These are phyloP conservation scores for Dendrocalamus latiflorus DNA, from an alignment of 202 grass and related monocot genomes.

Conservation along the genomic window DNA sequence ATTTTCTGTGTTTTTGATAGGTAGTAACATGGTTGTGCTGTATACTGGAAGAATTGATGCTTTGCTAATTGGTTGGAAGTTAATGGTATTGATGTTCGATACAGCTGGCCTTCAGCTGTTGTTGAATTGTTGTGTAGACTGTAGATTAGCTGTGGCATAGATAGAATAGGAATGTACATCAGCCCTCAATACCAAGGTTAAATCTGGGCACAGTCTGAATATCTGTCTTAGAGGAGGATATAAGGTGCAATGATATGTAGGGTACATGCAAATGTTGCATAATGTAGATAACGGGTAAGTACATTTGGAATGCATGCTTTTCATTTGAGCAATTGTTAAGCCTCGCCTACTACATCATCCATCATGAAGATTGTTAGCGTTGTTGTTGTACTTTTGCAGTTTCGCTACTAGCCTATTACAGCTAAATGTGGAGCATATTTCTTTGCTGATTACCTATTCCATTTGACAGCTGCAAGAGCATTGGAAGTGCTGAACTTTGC, in stretches of 20 bases:
- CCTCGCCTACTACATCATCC: background rate
- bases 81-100: background rate
- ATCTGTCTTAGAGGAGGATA: background rate
- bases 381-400: background rate
- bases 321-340: background rate
- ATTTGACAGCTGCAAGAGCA: constrained; percentile 70
- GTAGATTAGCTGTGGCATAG: background rate
- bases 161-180: background rate
- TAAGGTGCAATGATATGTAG: background rate
- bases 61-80: background rate
- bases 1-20: background rate
- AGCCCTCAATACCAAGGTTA: background rate
- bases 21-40: background rate
- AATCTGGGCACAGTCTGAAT: background rate
- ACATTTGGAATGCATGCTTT: background rate
- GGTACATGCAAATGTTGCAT: background rate
- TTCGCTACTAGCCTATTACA: background rate
- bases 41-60: background rate
- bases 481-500: constrained; percentile 72
- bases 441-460: constrained; percentile 1
- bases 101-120: background rate
- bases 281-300: background rate
- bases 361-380: background rate
- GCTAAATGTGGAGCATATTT: background rate
- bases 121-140: background rate